phyloP scores from a whole-genome alignment of 345 rosid species.

The Cardamine chenopodiifolia region DNA sequence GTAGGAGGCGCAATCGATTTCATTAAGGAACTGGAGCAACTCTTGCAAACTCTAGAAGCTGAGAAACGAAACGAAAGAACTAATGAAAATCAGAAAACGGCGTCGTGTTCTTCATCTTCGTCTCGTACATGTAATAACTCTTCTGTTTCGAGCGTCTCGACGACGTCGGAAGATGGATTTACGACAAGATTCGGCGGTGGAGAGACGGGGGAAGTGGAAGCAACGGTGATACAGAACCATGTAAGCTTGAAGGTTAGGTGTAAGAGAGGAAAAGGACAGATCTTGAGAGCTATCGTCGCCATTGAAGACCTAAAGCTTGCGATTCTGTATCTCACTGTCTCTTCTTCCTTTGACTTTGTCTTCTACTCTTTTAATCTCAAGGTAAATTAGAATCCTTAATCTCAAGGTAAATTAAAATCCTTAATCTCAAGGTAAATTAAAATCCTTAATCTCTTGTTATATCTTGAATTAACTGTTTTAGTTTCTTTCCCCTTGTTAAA shows the following conservation, averaged over 20 bases:
- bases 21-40: constrained; percentile 76
- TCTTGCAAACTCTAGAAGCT: constrained; percentile 59
- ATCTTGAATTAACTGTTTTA: neutral
- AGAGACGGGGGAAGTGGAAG: constrained; percentile 60
- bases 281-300: constrained; percentile 63
- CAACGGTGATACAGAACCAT: constrained; percentile 57
- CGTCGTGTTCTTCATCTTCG: constrained; percentile 26
- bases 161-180: constrained; percentile 53
- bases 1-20: constrained; percentile 86
- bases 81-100: constrained; percentile 35
- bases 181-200: constrained; percentile 48
- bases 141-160: constrained; percentile 31
- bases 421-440: constrained; percentile 73
- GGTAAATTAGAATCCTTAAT: constrained; percentile 46
- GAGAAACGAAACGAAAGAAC: constrained; percentile 44
- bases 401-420: no score
- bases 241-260: constrained; percentile 67
- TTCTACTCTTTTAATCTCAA: constrained; percentile 79
- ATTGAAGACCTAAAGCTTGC: constrained; percentile 61
- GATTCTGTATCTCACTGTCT: constrained; percentile 65
- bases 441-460: neutral
- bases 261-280: constrained; percentile 54
- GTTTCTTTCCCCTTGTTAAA: neutral
- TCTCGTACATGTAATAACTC: constrained; percentile 44
- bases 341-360: constrained; percentile 51